Conservation (phyloP, 1,284 basidiomycete genomes). For the Takashimella koratensis region DNA sequence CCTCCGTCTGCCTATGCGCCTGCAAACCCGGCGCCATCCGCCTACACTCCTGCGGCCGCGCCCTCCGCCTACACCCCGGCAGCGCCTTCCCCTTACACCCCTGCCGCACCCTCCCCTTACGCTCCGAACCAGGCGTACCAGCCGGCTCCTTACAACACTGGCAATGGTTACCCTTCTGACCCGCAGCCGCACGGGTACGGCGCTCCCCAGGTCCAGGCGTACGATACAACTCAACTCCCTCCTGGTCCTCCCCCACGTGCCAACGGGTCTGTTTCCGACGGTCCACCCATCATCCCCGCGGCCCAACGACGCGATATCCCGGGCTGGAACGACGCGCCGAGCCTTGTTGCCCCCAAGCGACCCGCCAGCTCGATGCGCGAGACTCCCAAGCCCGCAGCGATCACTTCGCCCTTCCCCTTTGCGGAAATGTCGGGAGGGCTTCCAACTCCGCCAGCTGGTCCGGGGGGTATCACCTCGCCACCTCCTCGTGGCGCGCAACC, state of each 20-base stretch:
- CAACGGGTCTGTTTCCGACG: constrained; percentile 24
- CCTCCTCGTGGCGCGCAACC: constrained; percentile 34
- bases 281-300: constrained; percentile 46
- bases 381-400: constrained; percentile 60
- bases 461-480: constrained; percentile 25
- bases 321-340: constrained; percentile 80
- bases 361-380: constrained; percentile 55
- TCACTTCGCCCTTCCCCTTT: constrained; percentile 87
- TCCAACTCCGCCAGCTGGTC: constrained; percentile 51
- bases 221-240: constrained; percentile 18
- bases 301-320: constrained; percentile 58
- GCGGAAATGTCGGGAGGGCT: constrained; percentile 4
- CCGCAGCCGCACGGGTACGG: constrained; percentile 34
- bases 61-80: neutral
- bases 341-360: constrained; percentile 53
- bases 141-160: constrained; percentile 9
- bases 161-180: constrained; percentile 26
- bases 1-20: neutral
- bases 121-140: neutral
- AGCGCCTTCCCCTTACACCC: constrained; percentile 6
- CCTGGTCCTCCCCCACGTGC: constrained; percentile 43
- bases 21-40: constrained; percentile 1
- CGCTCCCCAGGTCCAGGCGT: constrained; percentile 23
- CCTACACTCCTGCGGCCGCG: constrained; percentile 5
- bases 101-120: constrained; percentile 1